phyloP scores from a whole-genome alignment of 163 green algal genomes.

The Chlamydomonas reinhardtii region DNA sequence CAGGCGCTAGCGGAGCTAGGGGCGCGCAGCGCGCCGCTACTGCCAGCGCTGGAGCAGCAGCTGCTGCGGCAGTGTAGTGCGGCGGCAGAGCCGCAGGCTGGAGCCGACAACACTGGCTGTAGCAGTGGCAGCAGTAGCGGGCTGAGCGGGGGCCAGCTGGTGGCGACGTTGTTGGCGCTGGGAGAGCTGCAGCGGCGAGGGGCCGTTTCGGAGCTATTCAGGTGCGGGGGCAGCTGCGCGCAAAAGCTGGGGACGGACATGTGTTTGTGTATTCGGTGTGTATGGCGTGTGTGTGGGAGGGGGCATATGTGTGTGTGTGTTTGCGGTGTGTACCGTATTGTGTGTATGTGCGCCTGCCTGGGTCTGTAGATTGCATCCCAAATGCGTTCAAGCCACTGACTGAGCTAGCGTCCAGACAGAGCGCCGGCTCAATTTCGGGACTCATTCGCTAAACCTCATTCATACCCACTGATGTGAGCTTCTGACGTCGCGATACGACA shows the following conservation, averaged over 20 bases:
- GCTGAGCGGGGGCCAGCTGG: slow-evolving; percentile 1
- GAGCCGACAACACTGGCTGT: neutral
- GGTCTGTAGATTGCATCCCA: too few species aligned
- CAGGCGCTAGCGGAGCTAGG: slow-evolving; percentile 14
- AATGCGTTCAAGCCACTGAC: too few species aligned
- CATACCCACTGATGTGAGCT: too few species aligned
- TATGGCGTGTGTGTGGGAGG: too few species aligned
- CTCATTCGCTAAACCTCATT: too few species aligned
- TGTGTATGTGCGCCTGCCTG: too few species aligned
- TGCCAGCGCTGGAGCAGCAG: slow-evolving; percentile 22
- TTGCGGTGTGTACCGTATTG: too few species aligned
- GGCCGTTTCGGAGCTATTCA: neutral
- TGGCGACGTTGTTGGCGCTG: slow-evolving; percentile 3
- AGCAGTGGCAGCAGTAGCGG: too few species aligned
- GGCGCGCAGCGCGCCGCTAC: neutral
- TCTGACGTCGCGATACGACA: too few species aligned
- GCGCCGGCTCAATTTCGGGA: too few species aligned
- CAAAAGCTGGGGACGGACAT: neutral
- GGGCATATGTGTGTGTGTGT: too few species aligned
- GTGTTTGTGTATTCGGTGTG: neutral
- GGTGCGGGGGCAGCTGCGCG: neutral
- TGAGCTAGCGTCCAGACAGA: too few species aligned
- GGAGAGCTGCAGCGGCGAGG: slow-evolving; percentile 11
- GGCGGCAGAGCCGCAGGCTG: neutral
- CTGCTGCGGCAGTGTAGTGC: slow-evolving; percentile 4